Base-by-base conservation (phyloP, 352 stramenopile genomes). In the Blastocystis sp. region DNA sequence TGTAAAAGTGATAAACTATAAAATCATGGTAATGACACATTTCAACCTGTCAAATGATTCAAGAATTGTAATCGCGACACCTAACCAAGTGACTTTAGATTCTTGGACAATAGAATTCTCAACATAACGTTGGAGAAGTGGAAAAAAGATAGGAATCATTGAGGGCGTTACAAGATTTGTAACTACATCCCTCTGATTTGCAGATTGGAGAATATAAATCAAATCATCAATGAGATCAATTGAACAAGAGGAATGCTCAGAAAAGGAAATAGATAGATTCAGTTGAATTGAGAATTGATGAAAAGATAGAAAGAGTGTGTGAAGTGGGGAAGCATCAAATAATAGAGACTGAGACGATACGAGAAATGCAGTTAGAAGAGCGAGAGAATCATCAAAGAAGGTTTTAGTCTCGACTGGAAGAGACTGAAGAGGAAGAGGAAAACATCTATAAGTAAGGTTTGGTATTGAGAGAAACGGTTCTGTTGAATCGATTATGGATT, bases 21-120 rank as follows among this genome's bases (percentile, higher is more conserved):
- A n/a, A 7, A 17, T 64, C 13, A 64, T 1, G 17, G 22, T 13
- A 7, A 15, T 15, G 13, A 53, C 51, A 11, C 11, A 40, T 19
- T 35, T 37, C 13, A 37, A 84, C 73, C 73, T 37, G 53, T 84
- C 73, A 35, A 84, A 66, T n/a, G 11, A 30, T 13, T 54, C 11
- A 15, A 84, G 48, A 22, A 42, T 54, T 19, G 9, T n/a, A 35
- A 22, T 3, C 6, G 9, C 15, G 19, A 66, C 35, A 22, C 9
- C 48, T 27, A 84, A 33, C 73, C 73, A 84, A 15, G 15, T 57
- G 3, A 7, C 9, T 17, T 9, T 13, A 9, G 48, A 30, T 24
- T n/a, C 24, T 24, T 11, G 1, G 15, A 7, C 15, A 1, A 44
- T 24, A 0, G 27, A 2, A 56, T 17, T 33, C 19, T 62, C 40